phyloP scores from a whole-genome alignment of 768 basidiomycete genomes.

The Paxillus involutus region DNA sequence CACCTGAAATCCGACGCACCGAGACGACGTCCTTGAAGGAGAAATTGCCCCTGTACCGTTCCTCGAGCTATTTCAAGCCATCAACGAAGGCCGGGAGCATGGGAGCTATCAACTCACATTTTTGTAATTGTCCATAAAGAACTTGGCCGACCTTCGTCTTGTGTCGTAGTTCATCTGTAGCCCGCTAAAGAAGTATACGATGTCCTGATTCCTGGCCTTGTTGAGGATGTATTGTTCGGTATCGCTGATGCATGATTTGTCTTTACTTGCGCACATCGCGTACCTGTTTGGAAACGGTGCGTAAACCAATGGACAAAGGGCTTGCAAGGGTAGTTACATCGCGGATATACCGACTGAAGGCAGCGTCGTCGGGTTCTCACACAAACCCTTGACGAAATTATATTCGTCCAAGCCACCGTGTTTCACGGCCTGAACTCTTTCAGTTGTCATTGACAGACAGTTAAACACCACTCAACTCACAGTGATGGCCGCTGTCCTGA shows the following conservation, averaged over 20 bases:
- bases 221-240: conserved; percentile 61
- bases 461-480: conserved; percentile 36
- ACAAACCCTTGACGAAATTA: conserved; percentile 65
- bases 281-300: conserved; percentile 36
- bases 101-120: conserved; percentile 38
- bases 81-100: not conserved
- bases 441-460: conserved; percentile 1
- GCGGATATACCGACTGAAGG: conserved; percentile 63
- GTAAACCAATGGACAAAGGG: not conserved
- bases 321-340: conserved; percentile 44
- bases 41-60: conserved; percentile 72
- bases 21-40: conserved; percentile 52
- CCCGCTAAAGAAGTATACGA: conserved; percentile 61
- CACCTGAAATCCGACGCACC: conserved; percentile 33
- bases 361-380: conserved; percentile 73
- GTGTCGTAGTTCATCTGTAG: conserved; percentile 56
- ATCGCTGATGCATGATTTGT: conserved; percentile 55
- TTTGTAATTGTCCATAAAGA: conserved; percentile 72
- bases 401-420: conserved; percentile 77
- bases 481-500: conserved; percentile 49
- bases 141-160: conserved; percentile 52
- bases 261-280: conserved; percentile 62
- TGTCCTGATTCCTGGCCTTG: conserved; percentile 59
- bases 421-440: conserved; percentile 55
- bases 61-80: conserved; percentile 46